Evolutionary conservation across 768 basidiomycete genomes (phyloP).

Genomic region (Pluteus cervinus): DNA sequence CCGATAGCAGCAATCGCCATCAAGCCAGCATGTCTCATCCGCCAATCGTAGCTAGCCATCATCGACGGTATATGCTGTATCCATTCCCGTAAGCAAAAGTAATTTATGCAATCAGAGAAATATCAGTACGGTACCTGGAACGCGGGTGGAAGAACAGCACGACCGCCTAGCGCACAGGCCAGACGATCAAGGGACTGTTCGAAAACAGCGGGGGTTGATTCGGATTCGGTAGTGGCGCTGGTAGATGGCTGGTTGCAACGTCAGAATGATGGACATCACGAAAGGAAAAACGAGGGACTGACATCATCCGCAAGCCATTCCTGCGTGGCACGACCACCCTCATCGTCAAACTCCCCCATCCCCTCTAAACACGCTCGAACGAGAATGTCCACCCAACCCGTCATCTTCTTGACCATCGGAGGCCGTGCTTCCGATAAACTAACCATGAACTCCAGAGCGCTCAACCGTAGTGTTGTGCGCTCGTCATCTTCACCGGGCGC

Average conservation of each 20-base stretch:
- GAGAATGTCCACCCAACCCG: constrained; percentile 65
- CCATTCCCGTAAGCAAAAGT: background rate
- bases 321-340: too few species aligned
- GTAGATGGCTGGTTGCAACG: constrained; percentile 46
- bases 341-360: constrained; percentile 71
- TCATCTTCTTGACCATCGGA: constrained; percentile 57
- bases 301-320: constrained; percentile 83
- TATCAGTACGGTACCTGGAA: constrained; percentile 41
- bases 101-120: constrained; percentile 1
- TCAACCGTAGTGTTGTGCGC: constrained; percentile 60
- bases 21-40: constrained; percentile 76
- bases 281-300: constrained; percentile 21
- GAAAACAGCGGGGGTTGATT: constrained; percentile 66
- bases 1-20: constrained; percentile 85
- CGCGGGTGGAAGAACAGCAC: constrained; percentile 68
- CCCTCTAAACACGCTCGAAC: constrained; percentile 78
- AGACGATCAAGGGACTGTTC: constrained; percentile 82
- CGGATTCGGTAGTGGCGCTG: constrained; percentile 51
- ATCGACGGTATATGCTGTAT: constrained; percentile 68
- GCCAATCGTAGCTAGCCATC: constrained; percentile 80
- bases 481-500: constrained; percentile 55
- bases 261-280: background rate
- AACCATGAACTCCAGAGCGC: constrained; percentile 80
- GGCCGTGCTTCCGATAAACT: constrained; percentile 72
- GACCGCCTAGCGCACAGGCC: constrained; percentile 75